Conservation (phyloP, 2,329 filamentous ascomycete genomes). For the Trichoderma atroviride region DNA sequence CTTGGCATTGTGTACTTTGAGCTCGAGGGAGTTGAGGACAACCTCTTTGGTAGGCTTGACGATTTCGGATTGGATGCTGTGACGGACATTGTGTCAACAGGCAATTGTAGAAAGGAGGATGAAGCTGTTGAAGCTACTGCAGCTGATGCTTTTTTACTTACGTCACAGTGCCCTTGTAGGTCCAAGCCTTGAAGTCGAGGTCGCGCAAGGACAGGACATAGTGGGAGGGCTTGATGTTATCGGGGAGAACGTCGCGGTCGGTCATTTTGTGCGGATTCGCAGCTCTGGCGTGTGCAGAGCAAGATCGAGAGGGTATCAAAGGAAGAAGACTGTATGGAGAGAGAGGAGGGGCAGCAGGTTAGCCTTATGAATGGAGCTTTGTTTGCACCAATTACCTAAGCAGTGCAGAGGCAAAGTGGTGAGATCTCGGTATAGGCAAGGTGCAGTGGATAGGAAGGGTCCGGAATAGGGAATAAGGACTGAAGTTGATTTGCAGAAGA, state of each 20-base stretch:
- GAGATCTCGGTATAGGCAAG: neutral
- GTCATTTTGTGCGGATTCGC: slow-evolving; percentile 48
- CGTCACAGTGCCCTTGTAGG: slow-evolving; percentile 79
- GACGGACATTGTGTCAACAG: neutral
- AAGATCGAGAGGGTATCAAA: slow-evolving; percentile 38
- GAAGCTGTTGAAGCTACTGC: neutral
- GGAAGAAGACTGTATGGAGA: slow-evolving; percentile 30
- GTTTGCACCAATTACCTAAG: neutral
- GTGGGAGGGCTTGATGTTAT: slow-evolving; percentile 75
- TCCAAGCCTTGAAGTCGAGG: slow-evolving; percentile 73
- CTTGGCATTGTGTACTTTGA: slow-evolving; percentile 71
- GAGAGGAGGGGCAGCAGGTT: slow-evolving; percentile 11
- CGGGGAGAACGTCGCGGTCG: slow-evolving; percentile 65
- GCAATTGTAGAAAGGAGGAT: neutral
- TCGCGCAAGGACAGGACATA: slow-evolving; percentile 83
- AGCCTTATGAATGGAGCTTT: neutral
- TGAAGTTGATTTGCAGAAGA: neutral
- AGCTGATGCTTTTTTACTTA: slow-evolving; percentile 37
- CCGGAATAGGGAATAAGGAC: neutral
- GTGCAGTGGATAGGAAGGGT: neutral
- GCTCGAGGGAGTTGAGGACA: slow-evolving; percentile 80
- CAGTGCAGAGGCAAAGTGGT: neutral
- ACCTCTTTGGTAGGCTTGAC: slow-evolving; percentile 73
- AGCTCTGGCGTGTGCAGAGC: slow-evolving; percentile 43
- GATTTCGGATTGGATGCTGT: slow-evolving; percentile 82